A percentile compares a stretch with the other conserved stretches of the same genome.
Conservation (phyloP, 148 eudicot species). For the Talinum fruticosum region DNA sequence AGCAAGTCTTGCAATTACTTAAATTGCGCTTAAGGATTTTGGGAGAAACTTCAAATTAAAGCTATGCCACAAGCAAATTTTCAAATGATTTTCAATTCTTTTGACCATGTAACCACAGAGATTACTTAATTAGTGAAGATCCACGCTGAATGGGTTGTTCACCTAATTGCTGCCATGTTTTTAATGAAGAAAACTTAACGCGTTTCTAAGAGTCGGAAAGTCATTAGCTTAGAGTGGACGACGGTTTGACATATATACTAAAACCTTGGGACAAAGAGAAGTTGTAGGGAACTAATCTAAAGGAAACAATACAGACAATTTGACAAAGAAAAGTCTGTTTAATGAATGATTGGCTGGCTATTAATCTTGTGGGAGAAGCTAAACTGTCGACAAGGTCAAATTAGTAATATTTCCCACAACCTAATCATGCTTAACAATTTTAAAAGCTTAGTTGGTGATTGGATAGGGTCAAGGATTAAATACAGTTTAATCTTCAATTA, state of each 20-base stretch:
- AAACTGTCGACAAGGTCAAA: conserved; percentile 12
- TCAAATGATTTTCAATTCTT: neutral
- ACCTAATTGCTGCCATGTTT: no score
- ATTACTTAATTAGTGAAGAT: neutral
- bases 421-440: neutral
- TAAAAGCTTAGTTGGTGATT: conserved; percentile 14
- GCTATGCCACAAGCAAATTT: neutral
- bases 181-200: no score
- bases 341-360: neutral
- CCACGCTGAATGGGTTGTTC: neutral
- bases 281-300: neutral
- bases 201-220: no score
- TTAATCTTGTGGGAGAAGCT: conserved; percentile 23
- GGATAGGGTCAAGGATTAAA: conserved; percentile 18
- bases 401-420: conserved; percentile 8
- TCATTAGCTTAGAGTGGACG: neutral
- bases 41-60: neutral
- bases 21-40: neutral
- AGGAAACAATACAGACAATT: neutral
- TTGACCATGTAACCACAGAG: neutral
- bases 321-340: neutral
- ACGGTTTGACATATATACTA: neutral
- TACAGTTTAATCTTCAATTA: conserved; percentile 14
- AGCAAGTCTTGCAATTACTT: no score
- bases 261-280: neutral